Conservation (phyloP, 768 basidiomycete species). For the Podaxis sp. region DNA sequence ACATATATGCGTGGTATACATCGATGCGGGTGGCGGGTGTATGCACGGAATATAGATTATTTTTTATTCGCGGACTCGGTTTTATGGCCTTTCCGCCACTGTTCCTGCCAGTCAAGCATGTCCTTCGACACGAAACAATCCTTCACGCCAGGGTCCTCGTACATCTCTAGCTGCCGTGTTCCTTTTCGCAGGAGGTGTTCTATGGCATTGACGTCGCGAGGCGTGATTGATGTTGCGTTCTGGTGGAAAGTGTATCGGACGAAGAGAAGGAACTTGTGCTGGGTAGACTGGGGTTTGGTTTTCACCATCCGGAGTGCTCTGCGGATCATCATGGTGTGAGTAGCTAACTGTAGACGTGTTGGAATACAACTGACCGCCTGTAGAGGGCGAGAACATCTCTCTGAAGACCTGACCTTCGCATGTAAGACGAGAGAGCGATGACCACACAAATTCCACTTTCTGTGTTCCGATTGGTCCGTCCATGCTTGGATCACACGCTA, state of each 20-base stretch:
- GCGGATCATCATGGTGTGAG: neutral
- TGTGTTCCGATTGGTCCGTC: neutral
- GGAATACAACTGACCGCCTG: constrained; percentile 30
- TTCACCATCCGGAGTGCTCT: constrained; percentile 78
- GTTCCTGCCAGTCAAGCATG: constrained; percentile 64
- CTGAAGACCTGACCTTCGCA: constrained; percentile 41
- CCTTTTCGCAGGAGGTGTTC: constrained; percentile 79
- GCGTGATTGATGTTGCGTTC: constrained; percentile 58
- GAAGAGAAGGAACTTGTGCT: constrained; percentile 64
- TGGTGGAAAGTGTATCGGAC: constrained; percentile 68
- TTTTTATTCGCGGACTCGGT: neutral
- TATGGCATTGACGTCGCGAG: constrained; percentile 65
- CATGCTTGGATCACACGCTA: neutral
- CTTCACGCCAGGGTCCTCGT: constrained; percentile 62
- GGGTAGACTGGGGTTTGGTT: constrained; percentile 59
- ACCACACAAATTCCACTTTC: neutral
- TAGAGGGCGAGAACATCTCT: constrained; percentile 51
- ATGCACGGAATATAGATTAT: neutral
- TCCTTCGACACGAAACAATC: constrained; percentile 74
- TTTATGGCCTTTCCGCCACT: neutral
- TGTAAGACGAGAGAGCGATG: neutral
- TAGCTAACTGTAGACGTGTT: neutral
- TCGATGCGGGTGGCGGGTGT: neutral
- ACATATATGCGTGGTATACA: neutral
- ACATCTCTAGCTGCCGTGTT: constrained; percentile 63